A percentile compares a stretch with the other conserved stretches of the same genome.
phyloP scores from a whole-genome alignment of 2,329 filamentous ascomycete species.

The Capronia epimyces region DNA sequence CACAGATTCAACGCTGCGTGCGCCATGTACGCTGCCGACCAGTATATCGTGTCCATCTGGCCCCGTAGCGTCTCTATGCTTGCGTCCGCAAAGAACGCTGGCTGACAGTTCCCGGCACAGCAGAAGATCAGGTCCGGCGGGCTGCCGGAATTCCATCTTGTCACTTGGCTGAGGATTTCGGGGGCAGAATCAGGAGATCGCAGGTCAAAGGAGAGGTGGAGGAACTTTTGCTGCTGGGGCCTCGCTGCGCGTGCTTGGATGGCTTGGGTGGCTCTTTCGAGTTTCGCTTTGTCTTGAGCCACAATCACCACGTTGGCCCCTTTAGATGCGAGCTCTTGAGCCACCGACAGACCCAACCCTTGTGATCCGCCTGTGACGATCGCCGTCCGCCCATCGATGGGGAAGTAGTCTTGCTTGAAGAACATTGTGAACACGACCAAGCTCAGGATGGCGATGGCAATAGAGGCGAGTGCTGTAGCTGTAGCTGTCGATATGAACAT shows the following conservation, averaged over 20 bases:
- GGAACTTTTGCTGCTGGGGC: slow-evolving; percentile 67
- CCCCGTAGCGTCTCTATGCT: slow-evolving; percentile 60
- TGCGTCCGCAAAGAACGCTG: slow-evolving; percentile 71
- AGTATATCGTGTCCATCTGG: slow-evolving; percentile 93
- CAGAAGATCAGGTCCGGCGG: slow-evolving; percentile 87
- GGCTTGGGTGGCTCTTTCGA: slow-evolving; percentile 62
- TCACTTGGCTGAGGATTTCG: slow-evolving; percentile 65
- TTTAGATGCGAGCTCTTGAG: slow-evolving; percentile 67
- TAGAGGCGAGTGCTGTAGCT: slow-evolving; percentile 7
- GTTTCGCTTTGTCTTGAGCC: slow-evolving; percentile 68
- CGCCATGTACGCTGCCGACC: slow-evolving; percentile 77
- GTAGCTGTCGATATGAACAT: not conserved
- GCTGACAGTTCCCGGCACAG: slow-evolving; percentile 68
- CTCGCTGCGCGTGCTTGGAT: slow-evolving; percentile 58
- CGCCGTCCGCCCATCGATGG: slow-evolving; percentile 79
- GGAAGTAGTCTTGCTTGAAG: slow-evolving; percentile 64
- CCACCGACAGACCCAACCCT: slow-evolving; percentile 77
- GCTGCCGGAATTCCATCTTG: slow-evolving; percentile 67
- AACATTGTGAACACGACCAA: slow-evolving; percentile 32
- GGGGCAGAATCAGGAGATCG: slow-evolving; percentile 63
- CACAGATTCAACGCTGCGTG: slow-evolving; percentile 72
- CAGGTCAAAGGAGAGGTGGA: slow-evolving; percentile 78
- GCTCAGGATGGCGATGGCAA: slow-evolving; percentile 29
- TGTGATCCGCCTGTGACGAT: slow-evolving; percentile 88
- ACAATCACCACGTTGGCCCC: slow-evolving; percentile 85